A percentile compares a stretch with the other conserved stretches of the same genome.
These are phyloP conservation scores for Mycena amicta DNA, from an alignment of 768 basidiomycete genomes.

Conservation along the genomic window DNA sequence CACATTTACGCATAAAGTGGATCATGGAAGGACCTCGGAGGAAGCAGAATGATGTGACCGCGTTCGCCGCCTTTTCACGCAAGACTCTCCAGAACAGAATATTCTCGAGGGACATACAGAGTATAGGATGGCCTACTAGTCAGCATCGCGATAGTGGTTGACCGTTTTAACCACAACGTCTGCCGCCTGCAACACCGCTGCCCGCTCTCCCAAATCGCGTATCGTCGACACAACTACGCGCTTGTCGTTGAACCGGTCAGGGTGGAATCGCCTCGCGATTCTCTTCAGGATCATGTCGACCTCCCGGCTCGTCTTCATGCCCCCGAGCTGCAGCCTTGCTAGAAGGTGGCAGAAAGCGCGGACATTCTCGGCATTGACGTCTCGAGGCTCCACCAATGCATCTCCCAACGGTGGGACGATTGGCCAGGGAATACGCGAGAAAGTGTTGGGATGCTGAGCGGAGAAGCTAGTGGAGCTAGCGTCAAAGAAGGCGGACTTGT, in stretches of 20 bases:
- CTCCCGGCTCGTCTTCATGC: neutral
- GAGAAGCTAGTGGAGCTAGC: neutral
- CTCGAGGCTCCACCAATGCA: neutral
- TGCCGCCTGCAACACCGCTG: slow-evolving; percentile 2
- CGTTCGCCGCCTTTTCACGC: too few relatives aligned
- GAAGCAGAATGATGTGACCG: too few relatives aligned
- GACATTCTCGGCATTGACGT: neutral
- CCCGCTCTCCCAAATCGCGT: neutral
- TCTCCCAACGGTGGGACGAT: neutral
- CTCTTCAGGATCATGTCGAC: slow-evolving; percentile 4
- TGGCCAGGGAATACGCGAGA: slow-evolving; percentile 8
- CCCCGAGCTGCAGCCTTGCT: neutral
- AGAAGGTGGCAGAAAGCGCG: neutral
- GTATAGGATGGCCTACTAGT: too few relatives aligned
- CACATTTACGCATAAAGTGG: too few relatives aligned
- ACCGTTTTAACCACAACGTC: slow-evolving; percentile 6
- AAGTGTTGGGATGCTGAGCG: slow-evolving; percentile 4
- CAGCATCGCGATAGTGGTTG: neutral
- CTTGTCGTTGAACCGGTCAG: slow-evolving; percentile 6
- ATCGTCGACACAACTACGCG: slow-evolving; percentile 1
- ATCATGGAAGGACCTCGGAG: too few relatives aligned
- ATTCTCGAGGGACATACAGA: too few relatives aligned
- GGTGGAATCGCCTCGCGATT: slow-evolving; percentile 1
- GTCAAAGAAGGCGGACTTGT: neutral
- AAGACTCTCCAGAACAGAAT: too few relatives aligned